A percentile compares a stretch with the other conserved stretches of the same genome.
These are phyloP conservation scores for Pichia sp. DNA, from an alignment of 1,139 yeast species.

Conservation along the genomic window DNA sequence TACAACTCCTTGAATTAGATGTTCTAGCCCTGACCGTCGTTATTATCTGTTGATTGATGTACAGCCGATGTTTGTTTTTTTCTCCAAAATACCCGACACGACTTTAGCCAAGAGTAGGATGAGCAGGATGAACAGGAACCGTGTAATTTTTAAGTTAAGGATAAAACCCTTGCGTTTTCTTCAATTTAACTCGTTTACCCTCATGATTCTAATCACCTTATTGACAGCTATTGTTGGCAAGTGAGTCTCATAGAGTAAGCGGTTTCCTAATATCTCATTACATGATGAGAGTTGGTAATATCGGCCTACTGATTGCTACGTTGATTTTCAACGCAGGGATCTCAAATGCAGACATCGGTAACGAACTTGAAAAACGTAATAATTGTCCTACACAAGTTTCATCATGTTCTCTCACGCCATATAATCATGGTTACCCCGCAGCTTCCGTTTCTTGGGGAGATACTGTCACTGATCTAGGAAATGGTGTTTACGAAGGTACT, in stretches of 20 bases:
- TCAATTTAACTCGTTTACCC: too few species aligned
- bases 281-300: neutral
- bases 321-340: neutral
- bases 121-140: neutral
- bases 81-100: neutral
- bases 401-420: constrained; percentile 9
- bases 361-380: constrained; percentile 7
- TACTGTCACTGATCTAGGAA: constrained; percentile 22
- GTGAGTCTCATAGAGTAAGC: neutral
- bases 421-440: constrained; percentile 22
- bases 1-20: neutral
- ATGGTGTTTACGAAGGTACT: constrained; percentile 27
- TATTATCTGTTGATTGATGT: neutral
- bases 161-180: too few species aligned
- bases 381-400: neutral
- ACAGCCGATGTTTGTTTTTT: neutral
- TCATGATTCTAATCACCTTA: too few species aligned
- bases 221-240: neutral
- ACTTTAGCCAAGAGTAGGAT: neutral
- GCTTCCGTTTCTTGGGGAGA: constrained; percentile 24
- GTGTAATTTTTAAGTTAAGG: too few species aligned
- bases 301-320: constrained; percentile 1
- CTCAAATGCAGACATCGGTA: neutral
- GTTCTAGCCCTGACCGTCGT: neutral
- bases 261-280: neutral